phyloP scores from a whole-genome alignment of 108 stramenopile genomes.

The Discostella stelligeroides region DNA sequence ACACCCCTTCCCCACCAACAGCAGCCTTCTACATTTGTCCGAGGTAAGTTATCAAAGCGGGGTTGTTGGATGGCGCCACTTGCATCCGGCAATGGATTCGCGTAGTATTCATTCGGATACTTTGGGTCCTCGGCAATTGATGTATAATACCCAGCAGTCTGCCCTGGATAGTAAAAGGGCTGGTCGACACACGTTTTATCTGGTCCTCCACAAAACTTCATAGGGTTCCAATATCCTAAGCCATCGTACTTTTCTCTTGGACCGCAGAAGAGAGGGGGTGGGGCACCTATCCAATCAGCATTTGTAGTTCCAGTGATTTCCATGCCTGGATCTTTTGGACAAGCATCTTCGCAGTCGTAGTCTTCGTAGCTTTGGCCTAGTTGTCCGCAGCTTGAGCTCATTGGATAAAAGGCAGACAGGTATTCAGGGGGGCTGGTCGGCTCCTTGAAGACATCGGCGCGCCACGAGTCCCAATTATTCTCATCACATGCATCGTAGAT shows the following conservation, averaged over 20 bases:
- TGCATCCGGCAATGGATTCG: conserved; percentile 5
- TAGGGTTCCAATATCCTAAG: conserved; percentile 18
- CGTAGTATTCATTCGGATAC: conserved; percentile 11
- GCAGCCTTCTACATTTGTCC: conserved; percentile 19
- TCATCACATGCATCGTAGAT: conserved; percentile 23
- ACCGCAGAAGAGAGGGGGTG: conserved; percentile 22
- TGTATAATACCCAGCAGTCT: conserved; percentile 12
- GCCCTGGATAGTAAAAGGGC: conserved; percentile 25
- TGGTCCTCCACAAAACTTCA: conserved; percentile 18
- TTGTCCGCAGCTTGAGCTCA: conserved; percentile 22
- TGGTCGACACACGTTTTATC: conserved; percentile 10
- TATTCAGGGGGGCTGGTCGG: conserved; percentile 11
- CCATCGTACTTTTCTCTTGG: conserved; percentile 12
- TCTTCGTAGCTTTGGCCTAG: conserved; percentile 20
- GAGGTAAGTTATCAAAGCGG: conserved; percentile 14
- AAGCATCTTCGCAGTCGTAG: conserved; percentile 16
- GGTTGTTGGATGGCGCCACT: conserved; percentile 1
- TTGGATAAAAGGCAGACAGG: conserved; percentile 19
- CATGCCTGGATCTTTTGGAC: conserved; percentile 19
- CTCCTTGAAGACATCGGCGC: conserved; percentile 17
- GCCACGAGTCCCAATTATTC: conserved; percentile 22
- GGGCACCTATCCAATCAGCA: conserved; percentile 20
- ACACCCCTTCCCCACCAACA: conserved; percentile 27
- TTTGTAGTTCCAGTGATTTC: conserved; percentile 14
- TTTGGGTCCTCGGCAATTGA: conserved; percentile 5